phyloP scores from a whole-genome alignment of 139 green algal genomes.

The Coelastrella sp. region DNA sequence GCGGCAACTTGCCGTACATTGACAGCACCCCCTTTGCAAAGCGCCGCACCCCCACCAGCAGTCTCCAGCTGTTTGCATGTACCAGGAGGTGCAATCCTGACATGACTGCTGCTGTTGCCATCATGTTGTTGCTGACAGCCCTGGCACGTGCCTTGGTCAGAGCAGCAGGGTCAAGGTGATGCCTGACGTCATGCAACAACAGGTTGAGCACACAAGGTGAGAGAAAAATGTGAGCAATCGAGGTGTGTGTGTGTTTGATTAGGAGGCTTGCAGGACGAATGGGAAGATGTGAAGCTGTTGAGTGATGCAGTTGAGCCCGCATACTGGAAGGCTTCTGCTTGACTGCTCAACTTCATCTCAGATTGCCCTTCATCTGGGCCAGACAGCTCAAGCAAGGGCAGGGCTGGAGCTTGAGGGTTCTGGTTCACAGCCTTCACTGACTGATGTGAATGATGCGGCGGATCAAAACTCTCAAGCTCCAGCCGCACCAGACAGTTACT shows the following conservation, averaged over 20 bases:
- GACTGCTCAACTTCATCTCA: too few relatives aligned
- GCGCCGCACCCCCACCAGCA: background rate
- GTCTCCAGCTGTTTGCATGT: slow-evolving; percentile 31
- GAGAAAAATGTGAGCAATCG: too few relatives aligned
- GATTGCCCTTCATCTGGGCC: too few relatives aligned
- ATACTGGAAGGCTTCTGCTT: background rate
- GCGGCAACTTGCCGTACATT: background rate
- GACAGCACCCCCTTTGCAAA: background rate
- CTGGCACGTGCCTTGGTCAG: slow-evolving; percentile 34
- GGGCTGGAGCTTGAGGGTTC: too few relatives aligned
- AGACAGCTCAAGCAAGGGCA: too few relatives aligned
- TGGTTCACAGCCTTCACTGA: too few relatives aligned
- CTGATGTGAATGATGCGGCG: too few relatives aligned
- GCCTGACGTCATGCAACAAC: background rate
- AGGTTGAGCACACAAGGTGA: too few relatives aligned
- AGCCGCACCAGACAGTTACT: too few relatives aligned
- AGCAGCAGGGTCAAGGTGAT: slow-evolving; percentile 10
- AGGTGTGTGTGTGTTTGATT: too few relatives aligned
- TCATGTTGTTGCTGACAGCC: slow-evolving; percentile 10
- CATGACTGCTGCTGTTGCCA: slow-evolving; percentile 31
- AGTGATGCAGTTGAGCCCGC: too few relatives aligned
- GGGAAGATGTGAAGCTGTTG: background rate
- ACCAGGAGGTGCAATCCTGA: slow-evolving; percentile 33
- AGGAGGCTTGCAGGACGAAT: background rate
- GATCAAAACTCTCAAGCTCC: too few relatives aligned